Conservation (phyloP, 176 grass and related monocot species). For the Zoysia japonica region DNA sequence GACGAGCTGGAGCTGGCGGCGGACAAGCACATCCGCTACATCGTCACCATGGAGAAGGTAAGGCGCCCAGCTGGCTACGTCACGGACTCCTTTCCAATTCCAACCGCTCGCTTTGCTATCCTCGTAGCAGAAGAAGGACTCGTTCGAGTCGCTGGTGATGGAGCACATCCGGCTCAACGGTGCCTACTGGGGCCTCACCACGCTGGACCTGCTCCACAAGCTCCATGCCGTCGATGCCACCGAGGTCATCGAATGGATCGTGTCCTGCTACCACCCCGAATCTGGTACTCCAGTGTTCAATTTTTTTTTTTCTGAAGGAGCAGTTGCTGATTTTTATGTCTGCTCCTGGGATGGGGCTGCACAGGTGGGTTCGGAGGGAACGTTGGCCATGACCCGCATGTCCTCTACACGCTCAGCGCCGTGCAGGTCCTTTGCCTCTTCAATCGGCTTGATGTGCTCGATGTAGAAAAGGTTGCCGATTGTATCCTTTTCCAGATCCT, state of each 20-base stretch:
- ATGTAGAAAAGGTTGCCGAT: conserved; percentile 72
- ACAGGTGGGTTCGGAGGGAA: conserved; percentile 91
- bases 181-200: conserved; percentile 91
- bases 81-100: not conserved
- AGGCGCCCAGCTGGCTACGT: not conserved
- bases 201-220: conserved; percentile 82
- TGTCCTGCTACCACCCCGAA: conserved; percentile 76
- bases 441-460: conserved; percentile 66
- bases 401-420: conserved; percentile 78
- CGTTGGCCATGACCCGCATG: conserved; percentile 75
- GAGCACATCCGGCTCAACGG: conserved; percentile 86
- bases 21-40: conserved; percentile 77
- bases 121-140: conserved; percentile 67
- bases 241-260: conserved; percentile 77
- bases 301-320: not conserved
- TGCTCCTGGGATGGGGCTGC: conserved; percentile 11
- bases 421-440: conserved; percentile 84
- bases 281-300: conserved; percentile 39
- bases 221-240: conserved; percentile 60
- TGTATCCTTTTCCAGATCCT: conserved; percentile 68
- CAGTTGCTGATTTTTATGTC: conserved; percentile 1
- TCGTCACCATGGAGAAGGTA: conserved; percentile 91
- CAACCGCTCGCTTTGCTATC: not conserved
- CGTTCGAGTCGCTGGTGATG: conserved; percentile 77
- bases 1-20: conserved; percentile 50